Conservation (phyloP, 345 rosid species). For the Dipteronia dyeriana region DNA sequence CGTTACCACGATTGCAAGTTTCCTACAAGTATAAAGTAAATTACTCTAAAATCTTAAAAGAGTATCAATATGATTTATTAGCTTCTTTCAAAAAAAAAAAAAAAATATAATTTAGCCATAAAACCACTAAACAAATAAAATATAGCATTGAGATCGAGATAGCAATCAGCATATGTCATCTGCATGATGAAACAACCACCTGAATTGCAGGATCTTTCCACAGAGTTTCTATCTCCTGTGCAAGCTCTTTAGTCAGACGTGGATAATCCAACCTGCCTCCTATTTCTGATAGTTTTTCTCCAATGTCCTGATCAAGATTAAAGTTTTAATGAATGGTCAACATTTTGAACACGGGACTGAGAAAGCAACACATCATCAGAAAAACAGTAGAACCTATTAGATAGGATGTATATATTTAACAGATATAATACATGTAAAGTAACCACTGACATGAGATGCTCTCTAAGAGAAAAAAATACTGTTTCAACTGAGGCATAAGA, state of each 20-base stretch:
- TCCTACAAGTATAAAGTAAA: slow-evolving; percentile 52
- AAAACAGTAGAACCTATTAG: neutral
- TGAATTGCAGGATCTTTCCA: slow-evolving; percentile 97
- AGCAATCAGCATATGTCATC: slow-evolving; percentile 8
- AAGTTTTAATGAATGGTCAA: slow-evolving; percentile 1
- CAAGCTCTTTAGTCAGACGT: slow-evolving; percentile 70
- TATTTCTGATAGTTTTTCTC: slow-evolving; percentile 79
- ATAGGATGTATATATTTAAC: neutral
- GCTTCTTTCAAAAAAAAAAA: no score
- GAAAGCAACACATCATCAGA: neutral
- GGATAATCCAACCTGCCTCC: slow-evolving; percentile 81
- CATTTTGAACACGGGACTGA: slow-evolving; percentile 3
- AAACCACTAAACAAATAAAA: neutral
- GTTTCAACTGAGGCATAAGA: neutral
- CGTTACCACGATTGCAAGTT: slow-evolving; percentile 76
- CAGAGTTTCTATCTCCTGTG: slow-evolving; percentile 68
- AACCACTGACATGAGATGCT: neutral
- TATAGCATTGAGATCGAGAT: neutral
- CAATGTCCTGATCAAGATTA: slow-evolving; percentile 58
- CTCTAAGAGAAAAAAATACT: neutral
- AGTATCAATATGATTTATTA: neutral
- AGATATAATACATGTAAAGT: neutral
- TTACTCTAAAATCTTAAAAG: neutral
- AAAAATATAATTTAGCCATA: neutral
- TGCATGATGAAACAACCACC: slow-evolving; percentile 42